A percentile compares a stretch with the other conserved stretches of the same genome.
phyloP scores from a whole-genome alignment of 2,329 filamentous ascomycete genomes.

The Alternaria consortialis region DNA sequence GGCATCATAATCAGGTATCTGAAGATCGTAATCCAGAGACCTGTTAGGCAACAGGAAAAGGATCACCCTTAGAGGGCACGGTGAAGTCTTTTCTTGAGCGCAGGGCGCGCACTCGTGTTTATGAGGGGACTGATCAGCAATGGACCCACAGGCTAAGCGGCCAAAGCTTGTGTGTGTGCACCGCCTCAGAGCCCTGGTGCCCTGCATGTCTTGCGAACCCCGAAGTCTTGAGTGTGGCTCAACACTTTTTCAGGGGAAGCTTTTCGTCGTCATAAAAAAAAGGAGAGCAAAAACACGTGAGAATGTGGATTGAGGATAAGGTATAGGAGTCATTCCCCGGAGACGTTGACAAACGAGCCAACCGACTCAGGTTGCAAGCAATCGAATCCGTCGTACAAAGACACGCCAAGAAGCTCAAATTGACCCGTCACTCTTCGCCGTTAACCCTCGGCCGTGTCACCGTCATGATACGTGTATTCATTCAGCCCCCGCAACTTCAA shows the following conservation, averaged over 20 bases:
- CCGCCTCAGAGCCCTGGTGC: constrained; percentile 30
- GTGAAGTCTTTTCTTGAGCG: not conserved
- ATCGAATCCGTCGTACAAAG: constrained; percentile 15
- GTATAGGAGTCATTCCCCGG: constrained; percentile 14
- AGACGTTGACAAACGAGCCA: constrained; percentile 11
- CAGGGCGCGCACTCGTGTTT: not conserved
- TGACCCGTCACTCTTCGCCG: constrained; percentile 37
- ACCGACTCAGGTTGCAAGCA: constrained; percentile 13
- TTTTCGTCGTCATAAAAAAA: constrained; percentile 9
- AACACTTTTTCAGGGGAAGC: constrained; percentile 15
- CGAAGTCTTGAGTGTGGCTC: constrained; percentile 9
- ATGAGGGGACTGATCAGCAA: constrained; percentile 4
- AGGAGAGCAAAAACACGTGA: constrained; percentile 13
- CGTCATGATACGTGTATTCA: constrained; percentile 43
- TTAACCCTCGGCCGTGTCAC: constrained; percentile 38
- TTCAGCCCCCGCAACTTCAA: constrained; percentile 32
- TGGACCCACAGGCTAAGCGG: constrained; percentile 21
- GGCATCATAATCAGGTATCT: not conserved
- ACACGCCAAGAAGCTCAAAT: constrained; percentile 14
- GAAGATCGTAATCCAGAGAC: not conserved
- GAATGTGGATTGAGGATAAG: constrained; percentile 19
- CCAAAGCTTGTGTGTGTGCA: constrained; percentile 24
- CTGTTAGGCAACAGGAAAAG: not conserved
- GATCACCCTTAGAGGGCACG: not conserved
- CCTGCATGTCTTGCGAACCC: constrained; percentile 20